Evolutionary conservation across 2,329 filamentous ascomycete species (phyloP).

Genomic region (Fusarium marasasianum): DNA sequence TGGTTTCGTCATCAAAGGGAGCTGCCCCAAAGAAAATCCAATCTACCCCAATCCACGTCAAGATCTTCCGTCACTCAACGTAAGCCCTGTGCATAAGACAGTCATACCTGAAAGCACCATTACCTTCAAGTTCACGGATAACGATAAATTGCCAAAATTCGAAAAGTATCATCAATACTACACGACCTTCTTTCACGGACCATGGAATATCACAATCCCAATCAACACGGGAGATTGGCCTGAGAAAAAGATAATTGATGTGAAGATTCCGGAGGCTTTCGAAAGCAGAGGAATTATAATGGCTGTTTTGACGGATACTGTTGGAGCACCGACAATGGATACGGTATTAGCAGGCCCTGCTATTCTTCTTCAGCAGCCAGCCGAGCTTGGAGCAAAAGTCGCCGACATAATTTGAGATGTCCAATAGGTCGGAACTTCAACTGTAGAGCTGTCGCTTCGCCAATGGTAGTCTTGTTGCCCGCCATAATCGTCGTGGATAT

Average conservation of each 20-base stretch:
- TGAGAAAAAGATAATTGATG: neutral
- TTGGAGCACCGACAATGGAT: neutral
- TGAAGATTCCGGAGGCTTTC: neutral
- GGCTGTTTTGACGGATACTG: neutral
- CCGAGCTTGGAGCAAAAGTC: neutral
- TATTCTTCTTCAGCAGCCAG: neutral
- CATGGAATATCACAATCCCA: neutral
- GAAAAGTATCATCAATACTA: neutral
- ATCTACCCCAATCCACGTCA: neutral
- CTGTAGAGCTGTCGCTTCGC: too few relatives aligned
- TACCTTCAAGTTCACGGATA: neutral
- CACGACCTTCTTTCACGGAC: neutral
- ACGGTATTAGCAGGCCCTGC: neutral
- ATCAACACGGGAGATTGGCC: neutral
- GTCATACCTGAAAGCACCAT: neutral
- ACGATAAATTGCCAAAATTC: neutral
- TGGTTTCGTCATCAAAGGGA: too few relatives aligned
- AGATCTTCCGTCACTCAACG: neutral
- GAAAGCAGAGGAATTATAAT: neutral
- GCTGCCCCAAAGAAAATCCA: too few relatives aligned
- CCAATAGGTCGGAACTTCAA: rapidly evolving
- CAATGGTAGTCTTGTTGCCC: rapidly evolving
- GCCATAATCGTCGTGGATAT: rapidly evolving
- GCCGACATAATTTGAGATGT: rapidly evolving
- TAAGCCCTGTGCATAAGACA: neutral